Evolutionary conservation across 2,329 filamentous ascomycete species (phyloP), one percentile per base, ranked within the genome.

Genomic region (Colletotrichum higginsianum): DNA sequence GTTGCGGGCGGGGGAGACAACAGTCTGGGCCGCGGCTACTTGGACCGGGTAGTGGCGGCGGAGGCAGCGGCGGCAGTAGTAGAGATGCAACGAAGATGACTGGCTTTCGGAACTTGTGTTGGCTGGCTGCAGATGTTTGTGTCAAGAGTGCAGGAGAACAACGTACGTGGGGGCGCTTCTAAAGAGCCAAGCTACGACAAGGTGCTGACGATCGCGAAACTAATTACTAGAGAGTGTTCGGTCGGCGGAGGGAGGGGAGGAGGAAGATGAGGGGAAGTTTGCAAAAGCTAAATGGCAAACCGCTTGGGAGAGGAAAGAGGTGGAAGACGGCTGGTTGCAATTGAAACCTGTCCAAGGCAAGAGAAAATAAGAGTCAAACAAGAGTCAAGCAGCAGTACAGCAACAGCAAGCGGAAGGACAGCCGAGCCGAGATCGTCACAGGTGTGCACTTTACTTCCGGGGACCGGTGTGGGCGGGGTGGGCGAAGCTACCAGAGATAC

Each of bases 341-440:
- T 68, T 64, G 67, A 63, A 63, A 68, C 52, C 47, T 49, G 46
- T 63, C 44, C 49, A 57, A 57, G 49, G 38, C 61, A 40, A 44
- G 47, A 42, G 49, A 23, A 15, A 35, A 64, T 9, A 56, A 55
- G 61, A 64, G 52, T 44, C 44, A 21, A 38, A 21, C 30, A 67
- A 68, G 64, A 67, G 58, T 71, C 64, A 47, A 68, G 65, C 65
- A 61, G 63, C 38, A 60, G 50, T 63, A 60, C 35, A 52, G 61
- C 65, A 71, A 60, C 23, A 60, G 60, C 44, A 60, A 63, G 68
- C 58, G 65, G 68, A 21, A 71, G 53, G 50, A 53, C 58, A 67
- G 64, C 67, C 67, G 63, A 67, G 67, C 67, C 67, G 67, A 71
- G 67, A 71, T 71, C 50, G 67, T 71, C 64, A 57, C 67, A 71